Conservation (phyloP, 345 rosid genomes). For the Aegle marmelos region DNA sequence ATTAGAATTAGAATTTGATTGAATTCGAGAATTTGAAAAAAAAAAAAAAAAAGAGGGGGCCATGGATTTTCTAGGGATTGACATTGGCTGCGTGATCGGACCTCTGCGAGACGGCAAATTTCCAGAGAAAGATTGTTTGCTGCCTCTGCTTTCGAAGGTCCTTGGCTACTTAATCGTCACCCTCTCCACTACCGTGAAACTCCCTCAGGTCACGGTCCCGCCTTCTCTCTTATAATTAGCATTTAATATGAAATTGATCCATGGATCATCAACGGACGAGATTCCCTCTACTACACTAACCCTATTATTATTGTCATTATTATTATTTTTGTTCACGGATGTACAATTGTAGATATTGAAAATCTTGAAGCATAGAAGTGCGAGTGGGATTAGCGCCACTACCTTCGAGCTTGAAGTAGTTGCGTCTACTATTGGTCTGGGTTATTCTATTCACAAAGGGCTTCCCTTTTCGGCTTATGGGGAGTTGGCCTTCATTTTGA, state of each 20-base stretch:
- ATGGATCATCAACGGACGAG: too few species aligned
- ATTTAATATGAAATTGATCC: too few species aligned
- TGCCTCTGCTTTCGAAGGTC: slow-evolving; percentile 91
- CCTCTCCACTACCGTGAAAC: slow-evolving; percentile 91
- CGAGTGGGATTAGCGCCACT: slow-evolving; percentile 72
- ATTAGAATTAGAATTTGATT: not conserved
- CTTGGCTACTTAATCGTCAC: slow-evolving; percentile 91
- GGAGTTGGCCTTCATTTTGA: slow-evolving; percentile 77
- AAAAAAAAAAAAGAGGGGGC: not conserved
- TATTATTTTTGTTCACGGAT: not conserved
- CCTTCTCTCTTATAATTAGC: not conserved
- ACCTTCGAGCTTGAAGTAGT: slow-evolving; percentile 90
- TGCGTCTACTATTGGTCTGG: slow-evolving; percentile 85
- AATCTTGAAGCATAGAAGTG: slow-evolving; percentile 75
- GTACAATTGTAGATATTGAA: slow-evolving; percentile 60
- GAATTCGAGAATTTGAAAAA: not conserved
- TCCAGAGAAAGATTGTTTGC: slow-evolving; percentile 75
- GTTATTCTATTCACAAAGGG: slow-evolving; percentile 87
- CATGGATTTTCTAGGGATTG: slow-evolving; percentile 73
- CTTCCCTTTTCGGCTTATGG: slow-evolving; percentile 97
- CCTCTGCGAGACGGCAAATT: slow-evolving; percentile 55
- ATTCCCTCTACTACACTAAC: not conserved
- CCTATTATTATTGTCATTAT: not conserved
- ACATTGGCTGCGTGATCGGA: slow-evolving; percentile 68
- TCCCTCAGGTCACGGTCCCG: slow-evolving; percentile 60